A percentile compares a stretch with the other conserved stretches of the same genome.
Conservation (phyloP, 2,329 filamentous ascomycete species). For the Ophiostoma fasciatum region DNA sequence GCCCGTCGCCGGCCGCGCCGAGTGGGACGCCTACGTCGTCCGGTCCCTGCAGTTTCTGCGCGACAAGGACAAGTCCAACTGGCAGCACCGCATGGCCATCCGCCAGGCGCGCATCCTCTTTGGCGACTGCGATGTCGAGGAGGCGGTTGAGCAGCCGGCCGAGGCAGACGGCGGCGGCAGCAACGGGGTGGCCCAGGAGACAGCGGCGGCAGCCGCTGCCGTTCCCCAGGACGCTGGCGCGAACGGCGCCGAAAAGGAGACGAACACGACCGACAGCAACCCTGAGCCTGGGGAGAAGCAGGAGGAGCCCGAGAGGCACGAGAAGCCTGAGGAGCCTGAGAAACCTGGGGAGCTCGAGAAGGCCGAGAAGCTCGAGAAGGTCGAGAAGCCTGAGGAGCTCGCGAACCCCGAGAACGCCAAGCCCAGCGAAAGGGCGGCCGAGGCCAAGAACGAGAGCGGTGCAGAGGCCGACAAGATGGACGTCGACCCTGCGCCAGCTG, state of each 20-base stretch:
- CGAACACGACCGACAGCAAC: not conserved
- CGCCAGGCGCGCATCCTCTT: slow-evolving; percentile 49
- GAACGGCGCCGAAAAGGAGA: slow-evolving; percentile 21
- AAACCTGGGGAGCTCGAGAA: no score
- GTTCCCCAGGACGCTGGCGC: slow-evolving; percentile 18
- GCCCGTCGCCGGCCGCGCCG: slow-evolving; percentile 42
- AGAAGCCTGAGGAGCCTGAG: no score
- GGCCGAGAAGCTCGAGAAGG: no score
- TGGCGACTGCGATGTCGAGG: slow-evolving; percentile 11
- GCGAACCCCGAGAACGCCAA: no score
- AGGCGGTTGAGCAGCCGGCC: not conserved
- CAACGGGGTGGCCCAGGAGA: slow-evolving; percentile 39
- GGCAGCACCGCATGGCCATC: slow-evolving; percentile 85
- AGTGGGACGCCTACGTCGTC: slow-evolving; percentile 42
- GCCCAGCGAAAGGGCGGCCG: no score
- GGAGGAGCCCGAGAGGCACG: not conserved
- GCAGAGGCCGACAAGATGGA: no score
- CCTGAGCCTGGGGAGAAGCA: not conserved
- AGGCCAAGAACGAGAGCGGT: no score
- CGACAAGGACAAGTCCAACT: slow-evolving; percentile 78
- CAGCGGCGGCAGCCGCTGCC: no score
- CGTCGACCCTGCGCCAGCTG: no score
- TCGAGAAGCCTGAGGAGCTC: no score
- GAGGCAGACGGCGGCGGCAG: not conserved
- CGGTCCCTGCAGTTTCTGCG: slow-evolving; percentile 35